Conservation (phyloP, 345 rosid species). For the Eucalyptus grandis region DNA sequence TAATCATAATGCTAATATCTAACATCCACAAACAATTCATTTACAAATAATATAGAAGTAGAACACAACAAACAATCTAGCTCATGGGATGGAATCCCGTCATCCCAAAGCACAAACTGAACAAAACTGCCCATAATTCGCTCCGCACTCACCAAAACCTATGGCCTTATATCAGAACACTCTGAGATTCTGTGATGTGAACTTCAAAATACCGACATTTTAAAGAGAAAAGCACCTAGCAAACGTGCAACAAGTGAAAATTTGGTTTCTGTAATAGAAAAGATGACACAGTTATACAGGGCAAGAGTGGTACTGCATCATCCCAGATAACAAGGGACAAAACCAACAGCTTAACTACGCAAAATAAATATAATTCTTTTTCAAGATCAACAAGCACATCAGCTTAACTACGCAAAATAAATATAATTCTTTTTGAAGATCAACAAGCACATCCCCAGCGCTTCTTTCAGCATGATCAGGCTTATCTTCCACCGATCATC, state of each 20-base stretch:
- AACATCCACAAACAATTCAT: not conserved
- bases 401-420: not conserved
- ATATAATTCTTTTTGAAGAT: not conserved
- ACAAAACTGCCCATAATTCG: not conserved
- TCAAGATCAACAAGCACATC: not conserved
- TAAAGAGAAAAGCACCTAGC: not conserved
- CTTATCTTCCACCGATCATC: not conserved
- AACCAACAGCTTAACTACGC: not conserved
- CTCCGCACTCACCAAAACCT: not conserved
- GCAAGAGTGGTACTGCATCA: not conserved
- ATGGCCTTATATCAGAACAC: not conserved
- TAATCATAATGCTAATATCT: not conserved
- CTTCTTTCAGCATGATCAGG: not conserved
- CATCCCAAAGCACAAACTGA: not conserved
- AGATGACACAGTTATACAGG: not conserved
- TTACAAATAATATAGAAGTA: not conserved
- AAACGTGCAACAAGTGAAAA: not conserved
- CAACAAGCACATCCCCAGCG: not conserved
- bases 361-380: not conserved
- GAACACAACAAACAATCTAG: not conserved
- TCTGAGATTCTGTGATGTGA: not conserved
- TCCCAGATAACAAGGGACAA: not conserved
- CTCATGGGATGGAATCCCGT: not conserved
- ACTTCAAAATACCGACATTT: accelerated
- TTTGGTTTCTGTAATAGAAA: not conserved